Evolutionary conservation across 768 basidiomycete genomes (phyloP).

Genomic region (Udeniomyces megalosporus): DNA sequence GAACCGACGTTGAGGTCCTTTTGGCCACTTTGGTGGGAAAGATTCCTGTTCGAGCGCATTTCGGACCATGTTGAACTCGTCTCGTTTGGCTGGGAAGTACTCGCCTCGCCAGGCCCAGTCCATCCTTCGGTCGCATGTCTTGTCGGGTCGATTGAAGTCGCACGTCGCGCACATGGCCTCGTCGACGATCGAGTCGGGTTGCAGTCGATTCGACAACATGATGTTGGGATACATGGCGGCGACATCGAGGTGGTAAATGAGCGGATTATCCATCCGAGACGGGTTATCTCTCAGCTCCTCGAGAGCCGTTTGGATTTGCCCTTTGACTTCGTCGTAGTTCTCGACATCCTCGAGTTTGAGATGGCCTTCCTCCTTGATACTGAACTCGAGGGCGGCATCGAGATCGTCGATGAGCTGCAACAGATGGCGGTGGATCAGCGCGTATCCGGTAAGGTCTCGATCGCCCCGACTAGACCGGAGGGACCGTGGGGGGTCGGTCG

Average conservation of each 20-base stretch:
- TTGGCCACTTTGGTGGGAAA: conserved; percentile 67
- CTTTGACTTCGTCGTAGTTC: conserved; percentile 87
- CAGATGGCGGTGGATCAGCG: no score
- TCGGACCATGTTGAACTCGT: conserved; percentile 98
- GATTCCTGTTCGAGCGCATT: conserved; percentile 87
- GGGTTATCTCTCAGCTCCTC: conserved; percentile 86
- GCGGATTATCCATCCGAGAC: conserved; percentile 68
- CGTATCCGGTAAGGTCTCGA: no score
- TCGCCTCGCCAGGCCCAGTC: conserved; percentile 99
- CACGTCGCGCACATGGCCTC: conserved; percentile 95
- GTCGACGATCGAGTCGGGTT: conserved; percentile 94
- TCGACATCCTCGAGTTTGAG: conserved; percentile 63
- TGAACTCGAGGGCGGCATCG: conserved; percentile 78
- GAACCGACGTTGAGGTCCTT: conserved; percentile 61
- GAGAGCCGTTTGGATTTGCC: conserved; percentile 54
- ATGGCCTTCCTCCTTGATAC: conserved; percentile 62
- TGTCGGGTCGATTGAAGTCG: conserved; percentile 92
- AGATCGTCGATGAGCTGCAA: conserved; percentile 77
- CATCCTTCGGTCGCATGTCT: conserved; percentile 79
- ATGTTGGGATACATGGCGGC: conserved; percentile 99
- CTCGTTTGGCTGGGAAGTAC: conserved; percentile 89
- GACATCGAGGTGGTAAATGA: conserved; percentile 97
- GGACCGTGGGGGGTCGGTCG: no score
- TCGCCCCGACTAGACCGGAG: background rate
- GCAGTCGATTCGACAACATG: conserved; percentile 98